phyloP scores from a whole-genome alignment of 2,329 filamentous ascomycete genomes.

The Fusarium guadeloupense region DNA sequence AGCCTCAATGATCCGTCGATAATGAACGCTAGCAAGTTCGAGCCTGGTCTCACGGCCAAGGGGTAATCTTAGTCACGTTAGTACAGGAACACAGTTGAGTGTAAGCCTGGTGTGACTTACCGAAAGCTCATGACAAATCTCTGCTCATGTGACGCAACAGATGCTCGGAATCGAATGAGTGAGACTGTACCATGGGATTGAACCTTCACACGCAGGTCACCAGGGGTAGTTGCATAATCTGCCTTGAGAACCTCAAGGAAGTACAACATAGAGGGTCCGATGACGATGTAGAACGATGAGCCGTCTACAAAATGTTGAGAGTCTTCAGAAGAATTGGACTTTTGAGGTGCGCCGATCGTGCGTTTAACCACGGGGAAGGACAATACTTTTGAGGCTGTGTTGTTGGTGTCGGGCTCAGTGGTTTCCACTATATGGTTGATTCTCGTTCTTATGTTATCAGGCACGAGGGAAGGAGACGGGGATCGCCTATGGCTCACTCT shows the following conservation, averaged over 20 bases:
- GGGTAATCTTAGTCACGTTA: slow-evolving; percentile 49
- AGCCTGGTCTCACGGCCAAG: slow-evolving; percentile 56
- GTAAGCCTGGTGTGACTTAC: slow-evolving; percentile 46
- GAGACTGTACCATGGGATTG: slow-evolving; percentile 62
- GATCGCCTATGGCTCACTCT: slow-evolving; percentile 50
- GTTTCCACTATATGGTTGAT: slow-evolving; percentile 58
- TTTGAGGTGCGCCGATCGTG: slow-evolving; percentile 52
- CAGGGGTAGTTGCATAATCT: slow-evolving; percentile 52
- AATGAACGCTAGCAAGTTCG: slow-evolving; percentile 64
- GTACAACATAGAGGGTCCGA: slow-evolving; percentile 63
- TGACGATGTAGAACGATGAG: slow-evolving; percentile 64
- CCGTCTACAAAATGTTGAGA: slow-evolving; percentile 58
- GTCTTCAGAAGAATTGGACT: slow-evolving; percentile 54
- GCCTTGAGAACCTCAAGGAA: slow-evolving; percentile 60
- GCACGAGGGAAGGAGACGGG: slow-evolving; percentile 51
- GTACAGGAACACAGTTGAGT: background rate
- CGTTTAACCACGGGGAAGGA: slow-evolving; percentile 65
- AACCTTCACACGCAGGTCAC: slow-evolving; percentile 61
- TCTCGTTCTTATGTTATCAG: slow-evolving; percentile 57
- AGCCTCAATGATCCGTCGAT: slow-evolving; percentile 63
- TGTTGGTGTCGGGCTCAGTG: slow-evolving; percentile 51
- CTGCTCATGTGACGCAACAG: slow-evolving; percentile 62
- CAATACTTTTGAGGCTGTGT: slow-evolving; percentile 44
- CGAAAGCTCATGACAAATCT: slow-evolving; percentile 65
- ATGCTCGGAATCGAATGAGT: slow-evolving; percentile 61